phyloP scores from a whole-genome alignment of 495 filamentous ascomycete genomes.

The Lepidopterella palustris region DNA sequence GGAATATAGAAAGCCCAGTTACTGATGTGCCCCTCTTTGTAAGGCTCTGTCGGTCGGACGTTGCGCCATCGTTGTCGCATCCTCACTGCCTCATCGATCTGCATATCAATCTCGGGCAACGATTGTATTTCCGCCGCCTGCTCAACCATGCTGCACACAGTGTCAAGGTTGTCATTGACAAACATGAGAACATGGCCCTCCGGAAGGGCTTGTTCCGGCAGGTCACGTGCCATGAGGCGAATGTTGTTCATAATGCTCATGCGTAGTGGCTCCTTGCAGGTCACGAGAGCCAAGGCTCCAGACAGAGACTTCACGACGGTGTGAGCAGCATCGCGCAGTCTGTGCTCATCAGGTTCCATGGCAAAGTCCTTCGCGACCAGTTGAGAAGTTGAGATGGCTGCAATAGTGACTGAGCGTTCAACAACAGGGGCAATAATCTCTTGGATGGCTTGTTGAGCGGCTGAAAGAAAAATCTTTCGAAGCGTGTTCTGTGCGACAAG shows the following conservation, averaged over 20 bases:
- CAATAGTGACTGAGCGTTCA: constrained; percentile 93
- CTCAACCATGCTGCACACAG: constrained; percentile 86
- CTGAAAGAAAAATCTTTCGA: constrained; percentile 72
- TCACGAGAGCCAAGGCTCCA: constrained; percentile 90
- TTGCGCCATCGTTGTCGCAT: constrained; percentile 64
- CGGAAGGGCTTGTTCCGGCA: constrained; percentile 66
- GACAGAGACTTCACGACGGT: constrained; percentile 89
- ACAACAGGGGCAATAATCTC: constrained; percentile 97
- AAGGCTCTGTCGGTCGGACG: constrained; percentile 69
- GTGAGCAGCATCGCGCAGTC: constrained; percentile 73
- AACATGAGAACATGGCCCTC: constrained; percentile 93
- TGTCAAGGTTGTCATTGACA: constrained; percentile 94
- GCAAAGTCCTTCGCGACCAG: constrained; percentile 95
- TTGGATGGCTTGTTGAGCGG: constrained; percentile 78
- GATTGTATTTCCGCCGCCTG: constrained; percentile 90
- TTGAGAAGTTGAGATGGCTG: constrained; percentile 88
- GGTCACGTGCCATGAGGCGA: constrained; percentile 62
- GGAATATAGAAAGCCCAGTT: constrained; percentile 86
- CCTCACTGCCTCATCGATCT: constrained; percentile 71
- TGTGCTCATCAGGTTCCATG: constrained; percentile 82
- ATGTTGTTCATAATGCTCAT: constrained; percentile 97
- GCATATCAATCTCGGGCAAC: constrained; percentile 85
- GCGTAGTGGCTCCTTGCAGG: constrained; percentile 91
- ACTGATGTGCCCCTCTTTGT: constrained; percentile 67
- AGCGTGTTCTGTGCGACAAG: constrained; percentile 46